These are phyloP conservation scores for Aegle marmelos DNA, from an alignment of 345 rosid genomes.

Conservation along the genomic window DNA sequence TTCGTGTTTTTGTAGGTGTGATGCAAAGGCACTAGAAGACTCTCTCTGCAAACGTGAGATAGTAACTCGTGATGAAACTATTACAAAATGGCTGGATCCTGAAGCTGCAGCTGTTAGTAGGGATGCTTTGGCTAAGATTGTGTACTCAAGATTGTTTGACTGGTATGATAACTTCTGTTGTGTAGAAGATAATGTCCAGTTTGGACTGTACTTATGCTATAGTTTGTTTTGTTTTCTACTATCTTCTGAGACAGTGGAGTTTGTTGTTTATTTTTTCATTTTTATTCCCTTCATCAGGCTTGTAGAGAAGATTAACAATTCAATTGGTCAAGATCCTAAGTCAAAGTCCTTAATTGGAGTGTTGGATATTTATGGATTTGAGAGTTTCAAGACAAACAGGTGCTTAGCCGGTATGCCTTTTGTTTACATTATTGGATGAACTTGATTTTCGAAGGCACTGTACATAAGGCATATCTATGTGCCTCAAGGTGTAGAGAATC, in stretches of 20 bases:
- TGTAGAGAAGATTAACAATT: constrained; percentile 84
- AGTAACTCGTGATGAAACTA: constrained; percentile 97
- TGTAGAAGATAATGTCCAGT: constrained; percentile 10
- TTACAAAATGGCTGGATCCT: constrained; percentile 95
- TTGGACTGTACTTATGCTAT: constrained; percentile 3
- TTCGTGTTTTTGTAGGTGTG: constrained; percentile 63
- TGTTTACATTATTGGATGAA: constrained; percentile 32
- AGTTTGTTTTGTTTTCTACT: constrained; percentile 3
- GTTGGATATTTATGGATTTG: constrained; percentile 98
- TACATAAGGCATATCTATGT: constrained; percentile 6
- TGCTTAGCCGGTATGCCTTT: constrained; percentile 80
- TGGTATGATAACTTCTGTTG: constrained; percentile 57
- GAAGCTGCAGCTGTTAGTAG: constrained; percentile 79
- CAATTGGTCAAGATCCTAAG: constrained; percentile 95
- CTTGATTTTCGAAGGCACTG: constrained; percentile 29
- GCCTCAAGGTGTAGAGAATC: constrained; percentile 16
- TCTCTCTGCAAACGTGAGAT: constrained; percentile 96
- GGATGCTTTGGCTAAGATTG: constrained; percentile 95
- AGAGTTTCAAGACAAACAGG: constrained; percentile 99
- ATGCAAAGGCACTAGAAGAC: constrained; percentile 85
- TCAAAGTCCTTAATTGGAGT: constrained; percentile 92
- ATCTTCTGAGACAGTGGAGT: constrained; percentile 8
- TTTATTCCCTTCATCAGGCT: constrained; percentile 53
- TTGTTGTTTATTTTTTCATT: constrained; percentile 2
- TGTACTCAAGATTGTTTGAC: constrained; percentile 92